These are phyloP conservation scores for Xylaria sp. DNA, from an alignment of 2,329 filamentous ascomycete species.

Conservation along the genomic window DNA sequence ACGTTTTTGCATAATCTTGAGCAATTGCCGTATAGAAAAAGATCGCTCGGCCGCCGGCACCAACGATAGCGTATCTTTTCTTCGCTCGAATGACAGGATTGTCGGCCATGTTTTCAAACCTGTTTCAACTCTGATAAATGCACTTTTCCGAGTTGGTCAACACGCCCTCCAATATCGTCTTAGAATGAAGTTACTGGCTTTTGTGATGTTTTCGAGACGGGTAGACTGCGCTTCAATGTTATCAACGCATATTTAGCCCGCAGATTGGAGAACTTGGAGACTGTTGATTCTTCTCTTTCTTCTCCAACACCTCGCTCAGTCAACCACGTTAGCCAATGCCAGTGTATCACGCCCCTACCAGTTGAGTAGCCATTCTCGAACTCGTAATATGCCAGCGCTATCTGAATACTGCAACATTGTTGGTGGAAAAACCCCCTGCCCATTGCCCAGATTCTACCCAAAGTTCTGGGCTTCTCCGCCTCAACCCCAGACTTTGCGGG, in stretches of 20 bases:
- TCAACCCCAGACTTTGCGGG: conserved; percentile 29
- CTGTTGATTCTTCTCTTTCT: not conserved
- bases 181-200: not conserved
- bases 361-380: conserved; percentile 3
- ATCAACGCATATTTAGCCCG: not conserved
- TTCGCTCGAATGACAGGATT: conserved; percentile 32
- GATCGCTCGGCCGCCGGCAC: conserved; percentile 67
- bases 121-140: not conserved
- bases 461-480: conserved; percentile 19
- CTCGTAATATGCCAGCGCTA: conserved; percentile 15
- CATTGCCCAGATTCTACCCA: not conserved
- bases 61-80: conserved; percentile 66
- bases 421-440: conserved; percentile 28
- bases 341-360: not conserved
- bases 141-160: not conserved
- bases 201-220: not conserved
- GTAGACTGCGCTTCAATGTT: conserved; percentile 1
- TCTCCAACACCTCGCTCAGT: conserved; percentile 14
- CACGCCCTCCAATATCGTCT: not conserved
- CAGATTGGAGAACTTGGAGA: conserved; percentile 36
- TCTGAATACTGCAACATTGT: not conserved
- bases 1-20: conserved; percentile 61
- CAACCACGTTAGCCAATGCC: not conserved
- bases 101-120: conserved; percentile 38
- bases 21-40: conserved; percentile 71